phyloP scores from a whole-genome alignment of 2,329 filamentous ascomycete species.

The Trichophyton simii region DNA sequence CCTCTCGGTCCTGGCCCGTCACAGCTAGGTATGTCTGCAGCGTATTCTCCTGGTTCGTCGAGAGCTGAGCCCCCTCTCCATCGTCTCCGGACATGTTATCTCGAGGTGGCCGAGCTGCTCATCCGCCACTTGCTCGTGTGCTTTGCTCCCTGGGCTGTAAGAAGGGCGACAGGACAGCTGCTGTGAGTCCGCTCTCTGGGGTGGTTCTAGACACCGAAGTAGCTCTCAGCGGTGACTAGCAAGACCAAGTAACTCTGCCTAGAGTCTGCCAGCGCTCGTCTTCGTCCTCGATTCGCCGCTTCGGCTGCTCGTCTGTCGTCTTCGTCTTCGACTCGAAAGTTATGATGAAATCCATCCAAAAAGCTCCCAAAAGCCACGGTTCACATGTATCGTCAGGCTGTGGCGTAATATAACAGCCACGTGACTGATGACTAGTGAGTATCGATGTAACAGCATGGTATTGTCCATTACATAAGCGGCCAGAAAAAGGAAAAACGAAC shows the following conservation, averaged over 20 bases:
- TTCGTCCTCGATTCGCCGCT: background rate
- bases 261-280: background rate
- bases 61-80: constrained; percentile 52
- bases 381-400: background rate
- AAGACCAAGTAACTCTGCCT: no score
- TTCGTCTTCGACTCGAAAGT: background rate
- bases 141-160: no score
- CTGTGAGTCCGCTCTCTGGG: no score
- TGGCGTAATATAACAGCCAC: background rate
- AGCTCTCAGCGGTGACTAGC: no score
- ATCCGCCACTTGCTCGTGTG: background rate
- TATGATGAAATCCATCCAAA: background rate
- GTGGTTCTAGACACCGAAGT: no score
- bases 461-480: background rate
- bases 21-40: constrained; percentile 81
- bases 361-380: background rate
- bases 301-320: background rate
- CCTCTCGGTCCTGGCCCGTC: constrained; percentile 65
- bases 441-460: background rate
- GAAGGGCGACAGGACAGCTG: no score
- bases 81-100: constrained; percentile 34
- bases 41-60: constrained; percentile 64
- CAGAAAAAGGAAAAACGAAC: background rate
- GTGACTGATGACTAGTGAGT: background rate
- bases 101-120: background rate